phyloP scores from a whole-genome alignment of 2,329 filamentous ascomycete species.

The Cladosporium phlei region DNA sequence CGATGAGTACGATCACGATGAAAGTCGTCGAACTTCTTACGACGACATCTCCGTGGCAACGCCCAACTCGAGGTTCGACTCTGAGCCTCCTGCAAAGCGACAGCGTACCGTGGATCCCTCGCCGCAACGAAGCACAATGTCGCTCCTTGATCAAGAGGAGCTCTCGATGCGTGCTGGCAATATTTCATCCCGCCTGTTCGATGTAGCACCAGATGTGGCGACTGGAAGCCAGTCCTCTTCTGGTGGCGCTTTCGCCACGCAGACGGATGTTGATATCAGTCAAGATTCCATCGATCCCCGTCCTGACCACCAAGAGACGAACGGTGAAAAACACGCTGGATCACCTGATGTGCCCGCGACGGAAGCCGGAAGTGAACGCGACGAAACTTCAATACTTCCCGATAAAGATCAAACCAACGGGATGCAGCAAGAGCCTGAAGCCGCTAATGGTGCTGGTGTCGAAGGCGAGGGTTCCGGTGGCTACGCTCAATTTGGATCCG shows the following conservation, averaged over 20 bases:
- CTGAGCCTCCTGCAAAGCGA: conserved; percentile 10
- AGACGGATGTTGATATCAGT: conserved; percentile 1
- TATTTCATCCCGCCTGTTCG: conserved; percentile 1
- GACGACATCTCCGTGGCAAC: conserved; percentile 8
- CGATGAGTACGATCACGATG: conserved; percentile 9
- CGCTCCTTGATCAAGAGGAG: neutral
- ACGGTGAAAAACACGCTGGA: neutral
- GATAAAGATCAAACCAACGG: conserved; percentile 1
- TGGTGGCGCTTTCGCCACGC: neutral
- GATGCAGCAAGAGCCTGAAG: conserved; percentile 1
- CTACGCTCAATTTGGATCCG: neutral
- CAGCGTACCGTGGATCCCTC: conserved; percentile 9
- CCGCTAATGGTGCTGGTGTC: neutral
- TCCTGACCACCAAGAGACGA: neutral
- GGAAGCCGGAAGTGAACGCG: neutral
- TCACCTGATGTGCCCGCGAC: neutral
- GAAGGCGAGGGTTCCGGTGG: neutral
- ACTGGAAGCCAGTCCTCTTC: neutral
- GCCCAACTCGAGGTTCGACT: conserved; percentile 3
- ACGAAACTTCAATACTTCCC: neutral
- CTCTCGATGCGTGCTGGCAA: neutral
- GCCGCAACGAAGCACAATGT: neutral
- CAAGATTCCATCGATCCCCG: conserved; percentile 1
- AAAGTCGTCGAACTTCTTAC: conserved; percentile 9
- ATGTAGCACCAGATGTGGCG: neutral